Evolutionary conservation across 441 rosid genomes (phyloP), one percentile per base, ranked within the genome.

Genomic region (Heliophila coronopifolia): DNA sequence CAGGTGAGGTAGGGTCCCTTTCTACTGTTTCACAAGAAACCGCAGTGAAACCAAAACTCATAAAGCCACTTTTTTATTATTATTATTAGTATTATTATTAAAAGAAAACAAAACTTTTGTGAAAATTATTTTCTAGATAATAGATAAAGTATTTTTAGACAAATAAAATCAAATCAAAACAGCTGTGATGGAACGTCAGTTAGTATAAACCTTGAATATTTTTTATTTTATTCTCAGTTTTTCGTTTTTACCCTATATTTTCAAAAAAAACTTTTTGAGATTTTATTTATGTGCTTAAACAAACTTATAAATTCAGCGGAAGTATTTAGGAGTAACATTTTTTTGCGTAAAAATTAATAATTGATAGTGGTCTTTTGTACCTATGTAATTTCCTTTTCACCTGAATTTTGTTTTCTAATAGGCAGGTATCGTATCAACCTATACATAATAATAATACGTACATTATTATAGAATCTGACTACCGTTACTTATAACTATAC

Each of bases 311-410:
- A n/a, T n/a, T n/a, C n/a, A n/a, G n/a, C n/a, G n/a, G n/a, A n/a
- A n/a, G n/a, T n/a, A n/a, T n/a, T n/a, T n/a, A n/a, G n/a, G n/a
- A n/a, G n/a, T n/a, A n/a, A n/a, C n/a, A n/a, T n/a, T n/a, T n/a
- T 43, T 50, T 50, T 7, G 5, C 40, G 19, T 30, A n/a, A 36
- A 28, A 61, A 2, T 23, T 25, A 20, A 32, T 38, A 5, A 37
- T 33, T n/a, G 13, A 54, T 40, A 33, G 42, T 53, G 49, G 42
- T 62, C 49, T 45, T 45, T 62, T 54, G 61, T 54, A 54, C 61
- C 43, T 31, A 40, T 13, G 62, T 55, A 55, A 48, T 54, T 55
- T 63, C 57, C 14, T 63, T 63, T 63, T 63, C 68, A 63, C 68
- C 68, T 55, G 68, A 48, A 54, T 40, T 31, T 40, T 47, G 39